phyloP scores from a whole-genome alignment of 805 yeast species.

The Citeromyces matritensis region DNA sequence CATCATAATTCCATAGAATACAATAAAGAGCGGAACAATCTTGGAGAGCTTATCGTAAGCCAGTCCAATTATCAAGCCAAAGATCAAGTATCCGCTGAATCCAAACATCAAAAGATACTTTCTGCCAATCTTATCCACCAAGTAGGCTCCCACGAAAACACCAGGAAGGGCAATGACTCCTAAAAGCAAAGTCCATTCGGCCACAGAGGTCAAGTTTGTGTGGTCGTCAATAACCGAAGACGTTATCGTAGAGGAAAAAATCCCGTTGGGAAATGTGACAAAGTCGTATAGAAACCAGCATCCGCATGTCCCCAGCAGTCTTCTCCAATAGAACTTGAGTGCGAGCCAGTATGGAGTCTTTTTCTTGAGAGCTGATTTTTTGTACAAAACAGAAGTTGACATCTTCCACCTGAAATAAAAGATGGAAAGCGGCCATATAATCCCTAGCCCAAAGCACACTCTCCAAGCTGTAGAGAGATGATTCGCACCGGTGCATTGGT shows the following conservation, averaged over 20 bases:
- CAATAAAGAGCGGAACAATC: slow-evolving; percentile 47
- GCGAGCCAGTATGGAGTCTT: slow-evolving; percentile 45
- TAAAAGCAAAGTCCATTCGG: slow-evolving; percentile 61
- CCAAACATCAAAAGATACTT: slow-evolving; percentile 61
- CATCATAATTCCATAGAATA: slow-evolving; percentile 63
- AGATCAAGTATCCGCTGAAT: slow-evolving; percentile 52
- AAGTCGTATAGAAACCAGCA: slow-evolving; percentile 77
- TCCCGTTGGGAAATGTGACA: slow-evolving; percentile 68
- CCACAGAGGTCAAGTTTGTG: slow-evolving; percentile 34
- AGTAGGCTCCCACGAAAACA: slow-evolving; percentile 50
- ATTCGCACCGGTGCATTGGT: slow-evolving; percentile 32
- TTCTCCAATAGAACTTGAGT: slow-evolving; percentile 50
- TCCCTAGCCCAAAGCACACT: slow-evolving; percentile 49
- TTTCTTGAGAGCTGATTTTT: slow-evolving; percentile 45
- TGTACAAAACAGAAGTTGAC: slow-evolving; percentile 51
- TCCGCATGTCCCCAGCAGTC: slow-evolving; percentile 55
- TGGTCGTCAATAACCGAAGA: slow-evolving; percentile 27
- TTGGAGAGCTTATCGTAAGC: slow-evolving; percentile 39
- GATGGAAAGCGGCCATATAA: slow-evolving; percentile 55
- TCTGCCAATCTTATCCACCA: slow-evolving; percentile 54
- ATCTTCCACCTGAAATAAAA: slow-evolving; percentile 60
- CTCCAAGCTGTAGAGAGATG: slow-evolving; percentile 49
- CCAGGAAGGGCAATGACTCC: slow-evolving; percentile 62
- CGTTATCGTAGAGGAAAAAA: slow-evolving; percentile 49
- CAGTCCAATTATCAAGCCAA: slow-evolving; percentile 60